A percentile compares a stretch with the other conserved stretches of the same genome.
These are phyloP conservation scores for Candida quercuum DNA, from an alignment of 805 yeast genomes.

Conservation along the genomic window DNA sequence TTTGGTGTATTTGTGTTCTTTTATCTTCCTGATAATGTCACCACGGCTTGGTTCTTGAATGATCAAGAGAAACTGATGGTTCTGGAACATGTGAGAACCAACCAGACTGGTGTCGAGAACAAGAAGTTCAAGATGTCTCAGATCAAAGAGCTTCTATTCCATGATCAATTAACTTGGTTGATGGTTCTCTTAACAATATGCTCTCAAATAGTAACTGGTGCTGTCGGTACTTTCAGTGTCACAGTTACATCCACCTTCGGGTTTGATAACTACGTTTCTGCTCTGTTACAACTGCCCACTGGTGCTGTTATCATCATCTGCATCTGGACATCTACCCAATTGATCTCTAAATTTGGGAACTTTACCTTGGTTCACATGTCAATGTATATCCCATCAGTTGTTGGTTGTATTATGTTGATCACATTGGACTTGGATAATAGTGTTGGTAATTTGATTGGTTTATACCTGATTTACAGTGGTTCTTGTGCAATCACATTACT, in stretches of 20 bases:
- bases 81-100: conserved; percentile 34
- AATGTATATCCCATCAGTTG: conserved; percentile 42
- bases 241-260: conserved; percentile 16
- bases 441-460: conserved; percentile 40
- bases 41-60: conserved; percentile 26
- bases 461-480: conserved; percentile 46
- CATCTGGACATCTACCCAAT: conserved; percentile 32
- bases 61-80: conserved; percentile 33
- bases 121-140: conserved; percentile 36
- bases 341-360: conserved; percentile 29
- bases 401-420: conserved; percentile 42
- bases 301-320: conserved; percentile 30
- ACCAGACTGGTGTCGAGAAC: conserved; percentile 43
- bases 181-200: conserved; percentile 35
- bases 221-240: conserved; percentile 18
- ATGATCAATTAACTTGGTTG: conserved; percentile 41
- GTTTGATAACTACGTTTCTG: conserved; percentile 13
- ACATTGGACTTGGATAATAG: conserved; percentile 28
- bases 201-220: conserved; percentile 34
- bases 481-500: conserved; percentile 49
- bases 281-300: background rate
- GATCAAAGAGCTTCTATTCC: conserved; percentile 35
- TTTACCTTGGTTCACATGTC: conserved; percentile 30
- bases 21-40: conserved; percentile 44
- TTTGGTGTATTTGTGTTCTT: conserved; percentile 40